These are phyloP conservation scores for Dalbergia oliveri DNA, from an alignment of 306 rosid genomes.

Conservation along the genomic window DNA sequence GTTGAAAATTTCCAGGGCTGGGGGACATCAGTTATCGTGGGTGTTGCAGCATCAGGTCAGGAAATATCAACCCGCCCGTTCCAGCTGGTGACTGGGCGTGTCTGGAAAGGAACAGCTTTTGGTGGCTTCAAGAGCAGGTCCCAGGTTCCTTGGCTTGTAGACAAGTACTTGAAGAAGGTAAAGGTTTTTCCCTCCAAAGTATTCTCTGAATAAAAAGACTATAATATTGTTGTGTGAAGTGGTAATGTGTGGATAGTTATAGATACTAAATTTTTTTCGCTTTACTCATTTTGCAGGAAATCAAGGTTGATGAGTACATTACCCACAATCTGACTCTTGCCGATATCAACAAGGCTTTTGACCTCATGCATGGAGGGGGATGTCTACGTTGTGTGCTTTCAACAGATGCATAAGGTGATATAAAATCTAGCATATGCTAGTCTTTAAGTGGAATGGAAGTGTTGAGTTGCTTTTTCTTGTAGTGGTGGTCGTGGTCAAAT, in stretches of 20 bases:
- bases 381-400: conserved; percentile 94
- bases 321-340: conserved; percentile 76
- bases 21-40: conserved; percentile 94
- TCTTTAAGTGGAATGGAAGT: conserved; percentile 28
- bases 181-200: not conserved
- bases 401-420: conserved; percentile 48
- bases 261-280: not conserved
- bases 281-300: conserved; percentile 66
- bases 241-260: not conserved
- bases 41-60: conserved; percentile 96
- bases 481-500: conserved; percentile 31
- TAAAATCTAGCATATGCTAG: conserved; percentile 6
- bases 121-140: conserved; percentile 98
- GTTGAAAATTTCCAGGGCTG: conserved; percentile 73
- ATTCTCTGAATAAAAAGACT: conserved; percentile 20
- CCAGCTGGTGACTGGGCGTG: conserved; percentile 94
- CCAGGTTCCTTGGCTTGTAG: conserved; percentile 97
- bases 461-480: conserved; percentile 27
- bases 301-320: conserved; percentile 93
- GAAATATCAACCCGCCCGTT: conserved; percentile 95
- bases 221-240: conserved; percentile 26
- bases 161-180: conserved; percentile 96
- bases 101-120: conserved; percentile 97
- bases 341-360: conserved; percentile 90
- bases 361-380: conserved; percentile 83